These are phyloP conservation scores for Yamadazyma songkhlaensis DNA, from an alignment of 1,139 yeast genomes.

Conservation along the genomic window DNA sequence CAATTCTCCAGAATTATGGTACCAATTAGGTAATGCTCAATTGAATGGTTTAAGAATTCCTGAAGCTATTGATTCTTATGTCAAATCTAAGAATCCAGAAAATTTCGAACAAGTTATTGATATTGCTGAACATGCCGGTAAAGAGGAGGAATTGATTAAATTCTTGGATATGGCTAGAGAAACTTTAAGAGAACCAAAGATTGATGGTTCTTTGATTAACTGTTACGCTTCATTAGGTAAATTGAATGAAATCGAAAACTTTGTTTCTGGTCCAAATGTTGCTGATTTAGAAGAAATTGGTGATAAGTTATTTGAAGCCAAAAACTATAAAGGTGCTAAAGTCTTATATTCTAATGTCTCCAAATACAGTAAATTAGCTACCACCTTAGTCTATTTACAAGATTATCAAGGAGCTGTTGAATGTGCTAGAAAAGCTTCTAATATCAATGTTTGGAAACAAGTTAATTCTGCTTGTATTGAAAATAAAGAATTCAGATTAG, in stretches of 20 bases:
- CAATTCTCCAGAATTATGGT: conserved; percentile 87
- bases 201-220: conserved; percentile 89
- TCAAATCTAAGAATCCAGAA: conserved; percentile 87
- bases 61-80: conserved; percentile 87
- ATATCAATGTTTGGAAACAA: conserved; percentile 93
- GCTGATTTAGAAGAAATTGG: conserved; percentile 93
- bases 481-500: conserved; percentile 91
- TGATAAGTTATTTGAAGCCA: conserved; percentile 79
- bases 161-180: conserved; percentile 94
- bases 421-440: conserved; percentile 97
- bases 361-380: conserved; percentile 92
- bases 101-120: conserved; percentile 92
- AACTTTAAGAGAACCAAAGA: conserved; percentile 82
- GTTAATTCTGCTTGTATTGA: conserved; percentile 96
- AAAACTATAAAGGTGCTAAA: conserved; percentile 91
- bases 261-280: conserved; percentile 83
- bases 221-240: conserved; percentile 80
- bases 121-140: conserved; percentile 93
- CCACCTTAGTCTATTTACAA: conserved; percentile 85
- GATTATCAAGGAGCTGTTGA: conserved; percentile 98
- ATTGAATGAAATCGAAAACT: conserved; percentile 77
- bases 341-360: conserved; percentile 81
- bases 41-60: conserved; percentile 89
- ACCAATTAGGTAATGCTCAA: conserved; percentile 94
- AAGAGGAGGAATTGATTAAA: conserved; percentile 87